Conservation (phyloP, 2,329 filamentous ascomycete genomes). For the Hypoxylon rubiginosum region DNA sequence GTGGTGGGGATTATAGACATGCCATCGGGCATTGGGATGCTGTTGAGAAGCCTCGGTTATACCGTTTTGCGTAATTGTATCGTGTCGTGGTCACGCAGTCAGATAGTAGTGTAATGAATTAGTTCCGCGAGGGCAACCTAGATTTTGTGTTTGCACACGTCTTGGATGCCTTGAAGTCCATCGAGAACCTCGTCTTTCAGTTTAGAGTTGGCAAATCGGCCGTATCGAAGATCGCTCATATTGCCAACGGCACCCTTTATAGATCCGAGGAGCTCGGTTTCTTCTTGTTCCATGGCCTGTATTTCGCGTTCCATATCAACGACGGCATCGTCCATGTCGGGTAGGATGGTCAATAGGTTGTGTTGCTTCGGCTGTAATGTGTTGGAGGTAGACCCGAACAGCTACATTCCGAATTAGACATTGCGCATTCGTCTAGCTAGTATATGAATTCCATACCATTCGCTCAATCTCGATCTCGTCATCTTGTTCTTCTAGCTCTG, state of each 20-base stretch:
- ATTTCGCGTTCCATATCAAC: slow-evolving; percentile 77
- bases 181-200: slow-evolving; percentile 76
- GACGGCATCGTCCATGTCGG: slow-evolving; percentile 77
- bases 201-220: slow-evolving; percentile 75
- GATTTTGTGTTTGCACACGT: slow-evolving; percentile 68
- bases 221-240: slow-evolving; percentile 86
- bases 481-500: slow-evolving; percentile 69
- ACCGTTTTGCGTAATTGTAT: slow-evolving; percentile 18
- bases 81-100: slow-evolving; percentile 23
- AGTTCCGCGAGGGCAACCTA: slow-evolving; percentile 45
- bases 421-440: slow-evolving; percentile 4
- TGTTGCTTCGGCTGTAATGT: slow-evolving; percentile 66
- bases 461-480: slow-evolving; percentile 74
- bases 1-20: slow-evolving; percentile 6
- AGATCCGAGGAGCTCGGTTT: slow-evolving; percentile 69
- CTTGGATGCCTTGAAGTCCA: slow-evolving; percentile 73
- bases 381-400: slow-evolving; percentile 67
- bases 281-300: slow-evolving; percentile 73
- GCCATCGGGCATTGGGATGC: slow-evolving; percentile 5
- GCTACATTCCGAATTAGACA: slow-evolving; percentile 56
- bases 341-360: slow-evolving; percentile 73
- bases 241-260: slow-evolving; percentile 76
- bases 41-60: slow-evolving; percentile 12
- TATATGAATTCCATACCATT: slow-evolving; percentile 58
- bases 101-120: slow-evolving; percentile 43